Conservation (phyloP, 1,284 basidiomycete genomes). For the Ganoderma boninense region DNA sequence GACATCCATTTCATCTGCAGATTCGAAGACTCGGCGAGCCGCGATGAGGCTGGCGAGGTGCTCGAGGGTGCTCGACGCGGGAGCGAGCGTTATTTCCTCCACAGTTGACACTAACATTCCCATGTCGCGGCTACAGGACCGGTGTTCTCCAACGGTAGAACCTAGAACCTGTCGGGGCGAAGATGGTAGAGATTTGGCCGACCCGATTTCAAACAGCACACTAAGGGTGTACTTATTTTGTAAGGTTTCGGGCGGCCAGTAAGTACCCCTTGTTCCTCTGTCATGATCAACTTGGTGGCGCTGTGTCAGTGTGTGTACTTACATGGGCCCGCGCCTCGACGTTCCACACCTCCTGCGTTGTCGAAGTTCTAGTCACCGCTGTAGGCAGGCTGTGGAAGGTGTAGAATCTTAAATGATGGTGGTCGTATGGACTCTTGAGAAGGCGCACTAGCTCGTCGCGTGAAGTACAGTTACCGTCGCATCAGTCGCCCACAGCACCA, state of each 20-base stretch:
- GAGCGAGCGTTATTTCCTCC: neutral
- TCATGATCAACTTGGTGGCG: neutral
- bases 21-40: neutral
- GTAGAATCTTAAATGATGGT: neutral
- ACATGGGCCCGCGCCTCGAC: too few relatives aligned
- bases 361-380: too few relatives aligned
- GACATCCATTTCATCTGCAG: neutral
- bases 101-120: neutral
- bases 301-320: too few relatives aligned
- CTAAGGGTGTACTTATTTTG: neutral
- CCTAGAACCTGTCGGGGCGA: neutral
- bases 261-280: neutral
- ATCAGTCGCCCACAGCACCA: neutral
- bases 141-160: constrained; percentile 1
- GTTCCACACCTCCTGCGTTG: too few relatives aligned
- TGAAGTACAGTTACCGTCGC: neutral
- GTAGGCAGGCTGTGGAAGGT: too few relatives aligned
- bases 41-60: neutral
- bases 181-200: neutral
- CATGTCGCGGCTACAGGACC: neutral
- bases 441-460: neutral
- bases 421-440: neutral
- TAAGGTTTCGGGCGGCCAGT: neutral
- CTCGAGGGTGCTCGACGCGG: neutral
- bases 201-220: neutral